These are phyloP conservation scores for Betula pendula DNA, from an alignment of 306 rosid genomes.

Conservation along the genomic window DNA sequence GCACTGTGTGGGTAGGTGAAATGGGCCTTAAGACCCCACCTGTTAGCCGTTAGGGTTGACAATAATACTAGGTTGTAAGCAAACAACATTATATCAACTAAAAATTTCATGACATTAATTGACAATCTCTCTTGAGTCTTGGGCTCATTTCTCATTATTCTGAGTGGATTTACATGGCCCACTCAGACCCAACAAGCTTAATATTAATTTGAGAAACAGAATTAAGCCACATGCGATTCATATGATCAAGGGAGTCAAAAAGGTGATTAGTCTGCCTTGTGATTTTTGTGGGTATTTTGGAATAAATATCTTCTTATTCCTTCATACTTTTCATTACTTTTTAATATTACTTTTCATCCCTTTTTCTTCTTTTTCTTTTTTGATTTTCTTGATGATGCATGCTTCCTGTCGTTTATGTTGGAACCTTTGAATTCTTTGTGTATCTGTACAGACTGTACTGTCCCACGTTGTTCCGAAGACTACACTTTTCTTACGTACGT, in stretches of 20 bases:
- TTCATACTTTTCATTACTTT: not conserved
- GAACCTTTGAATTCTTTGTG: not conserved
- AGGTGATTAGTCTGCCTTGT: not conserved
- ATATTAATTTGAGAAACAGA: not conserved
- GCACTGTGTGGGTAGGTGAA: slow-evolving; percentile 19
- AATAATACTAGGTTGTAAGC: not conserved
- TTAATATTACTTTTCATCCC: not conserved
- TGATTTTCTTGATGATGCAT: not conserved
- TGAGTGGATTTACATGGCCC: slow-evolving; percentile 24
- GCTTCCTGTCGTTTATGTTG: not conserved
- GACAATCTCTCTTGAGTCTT: not conserved
- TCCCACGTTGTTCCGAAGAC: no score
- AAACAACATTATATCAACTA: not conserved
- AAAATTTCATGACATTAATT: slow-evolving; percentile 14
- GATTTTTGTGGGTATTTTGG: slow-evolving; percentile 4
- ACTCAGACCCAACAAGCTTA: not conserved
- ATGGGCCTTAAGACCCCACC: slow-evolving; percentile 24
- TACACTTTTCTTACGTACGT: no score
- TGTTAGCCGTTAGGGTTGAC: not conserved
- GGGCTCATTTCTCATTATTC: slow-evolving; percentile 1
- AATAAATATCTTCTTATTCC: not conserved
- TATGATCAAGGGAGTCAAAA: slow-evolving; percentile 11
- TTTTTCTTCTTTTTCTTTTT: not conserved
- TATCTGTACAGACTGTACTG: not conserved
- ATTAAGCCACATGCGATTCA: slow-evolving; percentile 23